Evolutionary conservation across 352 stramenopile genomes (phyloP), one percentile per base, ranked within the genome.

Genomic region (Phytophthora lateralis): DNA sequence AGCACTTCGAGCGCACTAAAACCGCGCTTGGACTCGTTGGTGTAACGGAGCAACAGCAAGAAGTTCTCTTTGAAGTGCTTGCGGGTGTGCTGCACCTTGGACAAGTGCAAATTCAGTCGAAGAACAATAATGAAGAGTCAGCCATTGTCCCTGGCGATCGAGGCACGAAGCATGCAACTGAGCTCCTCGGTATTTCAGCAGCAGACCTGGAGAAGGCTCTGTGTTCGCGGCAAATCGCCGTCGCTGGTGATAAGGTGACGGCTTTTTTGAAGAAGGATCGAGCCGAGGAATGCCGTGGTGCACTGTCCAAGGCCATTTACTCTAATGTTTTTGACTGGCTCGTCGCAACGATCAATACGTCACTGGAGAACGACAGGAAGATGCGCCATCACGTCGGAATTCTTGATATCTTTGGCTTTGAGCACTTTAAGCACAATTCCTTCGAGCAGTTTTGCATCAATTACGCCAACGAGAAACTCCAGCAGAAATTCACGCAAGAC

Each of bases 251-350:
- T 43, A 80, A 87, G 39, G 64, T 91, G n/a, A 89, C 69, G 7
- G 83, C 70, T 38, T 88, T 73, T 80, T 73, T 98, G 41, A 74
- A 75, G 49, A 91, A 96, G 14, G 91, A 90, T 27, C 89, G 96
- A 56, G 96, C 97, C 0, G 62, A 80, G 12, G 94, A 98, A 65
- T 97, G 89, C 43, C 78, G 95, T 11, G 96, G 98, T 67, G 95
- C 95, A 6, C 81, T 99, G 20, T 90, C 96, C 0, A 99, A 98
- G 77, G 82, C 97, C 37, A 91, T 98, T 38, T 99, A 99, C 71
- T 96, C 90, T 3, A 96, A 95, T 57, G 61, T 99, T 10, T 99
- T 99, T 63, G 78, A 98, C 55, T 99, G 96, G 96, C 75, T 99
- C 14, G 96, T 99, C 34, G 75, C 87, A 32, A 82, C 70, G 24